Percentiles rank a stretch among this genome's conserved stretches.
These are phyloP conservation scores for Chaetomiaceae sp. DNA, from an alignment of 2,329 filamentous ascomycete genomes.

Conservation along the genomic window DNA sequence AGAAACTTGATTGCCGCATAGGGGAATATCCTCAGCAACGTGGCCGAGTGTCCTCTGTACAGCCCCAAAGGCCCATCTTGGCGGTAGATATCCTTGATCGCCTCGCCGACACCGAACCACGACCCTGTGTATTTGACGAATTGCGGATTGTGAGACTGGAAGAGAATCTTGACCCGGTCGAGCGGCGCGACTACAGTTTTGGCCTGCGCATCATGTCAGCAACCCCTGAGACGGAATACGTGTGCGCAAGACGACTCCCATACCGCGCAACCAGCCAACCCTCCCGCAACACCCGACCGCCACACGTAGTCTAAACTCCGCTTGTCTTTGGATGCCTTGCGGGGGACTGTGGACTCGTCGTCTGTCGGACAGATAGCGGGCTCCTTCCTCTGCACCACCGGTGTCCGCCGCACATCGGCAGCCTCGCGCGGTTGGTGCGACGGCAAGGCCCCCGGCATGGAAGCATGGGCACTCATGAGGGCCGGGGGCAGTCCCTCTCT, in stretches of 20 bases:
- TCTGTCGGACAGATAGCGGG: slow-evolving; percentile 47
- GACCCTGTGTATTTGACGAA: slow-evolving; percentile 90
- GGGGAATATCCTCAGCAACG: slow-evolving; percentile 88
- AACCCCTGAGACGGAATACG: not conserved
- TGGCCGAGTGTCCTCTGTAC: slow-evolving; percentile 92
- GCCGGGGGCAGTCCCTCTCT: slow-evolving; percentile 50
- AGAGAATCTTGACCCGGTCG: slow-evolving; percentile 97
- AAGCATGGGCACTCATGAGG: slow-evolving; percentile 50
- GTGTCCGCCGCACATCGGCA: slow-evolving; percentile 5
- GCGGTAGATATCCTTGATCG: slow-evolving; percentile 77
- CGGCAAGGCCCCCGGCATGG: slow-evolving; percentile 51
- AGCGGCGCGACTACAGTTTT: slow-evolving; percentile 95
- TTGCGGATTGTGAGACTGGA: slow-evolving; percentile 90
- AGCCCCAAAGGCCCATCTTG: slow-evolving; percentile 71
- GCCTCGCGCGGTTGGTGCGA: slow-evolving; percentile 35
- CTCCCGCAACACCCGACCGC: slow-evolving; percentile 80
- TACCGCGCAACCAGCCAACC: slow-evolving; percentile 88
- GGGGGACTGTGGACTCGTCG: slow-evolving; percentile 46
- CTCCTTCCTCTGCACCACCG: slow-evolving; percentile 33
- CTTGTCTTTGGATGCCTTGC: slow-evolving; percentile 53
- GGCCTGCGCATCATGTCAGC: slow-evolving; percentile 52
- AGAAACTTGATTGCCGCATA: slow-evolving; percentile 98
- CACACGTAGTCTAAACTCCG: slow-evolving; percentile 79
- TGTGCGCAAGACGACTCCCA: slow-evolving; percentile 32
- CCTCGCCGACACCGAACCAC: slow-evolving; percentile 77